Conservation (phyloP, 805 yeast genomes). For the Wickerhamomyces chambardii region DNA sequence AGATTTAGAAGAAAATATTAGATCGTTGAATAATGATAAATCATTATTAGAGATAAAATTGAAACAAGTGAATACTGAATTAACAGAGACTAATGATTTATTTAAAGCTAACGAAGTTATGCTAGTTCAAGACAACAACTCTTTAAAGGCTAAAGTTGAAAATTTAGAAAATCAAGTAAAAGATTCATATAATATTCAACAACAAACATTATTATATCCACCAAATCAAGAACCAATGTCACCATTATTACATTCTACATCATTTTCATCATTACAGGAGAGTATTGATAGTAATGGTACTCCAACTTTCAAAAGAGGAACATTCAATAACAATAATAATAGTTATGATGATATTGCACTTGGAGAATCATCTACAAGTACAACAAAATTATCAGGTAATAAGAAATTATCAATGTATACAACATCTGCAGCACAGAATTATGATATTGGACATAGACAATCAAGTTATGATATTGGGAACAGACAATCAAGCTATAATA, state of each 20-base stretch:
- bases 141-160: conserved; percentile 11
- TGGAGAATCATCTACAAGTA: conserved; percentile 37
- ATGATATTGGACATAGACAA: too few relatives aligned
- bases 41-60: conserved; percentile 10
- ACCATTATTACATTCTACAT: neutral
- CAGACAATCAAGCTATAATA: neutral
- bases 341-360: conserved; percentile 26
- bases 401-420: conserved; percentile 9
- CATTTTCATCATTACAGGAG: conserved; percentile 4
- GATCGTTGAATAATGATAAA: conserved; percentile 21
- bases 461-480: conserved; percentile 1
- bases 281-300: conserved; percentile 12
- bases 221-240: neutral
- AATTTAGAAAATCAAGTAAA: conserved; percentile 9
- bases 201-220: conserved; percentile 6
- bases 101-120: conserved; percentile 10
- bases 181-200: conserved; percentile 4
- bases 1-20: conserved; percentile 15
- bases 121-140: conserved; percentile 8
- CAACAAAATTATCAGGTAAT: conserved; percentile 26
- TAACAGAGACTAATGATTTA: conserved; percentile 16
- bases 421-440: neutral
- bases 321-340: neutral
- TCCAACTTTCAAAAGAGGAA: conserved; percentile 8
- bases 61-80: conserved; percentile 18